Base-by-base conservation (phyloP, 768 basidiomycete genomes). In the Termitomyces sp. region DNA sequence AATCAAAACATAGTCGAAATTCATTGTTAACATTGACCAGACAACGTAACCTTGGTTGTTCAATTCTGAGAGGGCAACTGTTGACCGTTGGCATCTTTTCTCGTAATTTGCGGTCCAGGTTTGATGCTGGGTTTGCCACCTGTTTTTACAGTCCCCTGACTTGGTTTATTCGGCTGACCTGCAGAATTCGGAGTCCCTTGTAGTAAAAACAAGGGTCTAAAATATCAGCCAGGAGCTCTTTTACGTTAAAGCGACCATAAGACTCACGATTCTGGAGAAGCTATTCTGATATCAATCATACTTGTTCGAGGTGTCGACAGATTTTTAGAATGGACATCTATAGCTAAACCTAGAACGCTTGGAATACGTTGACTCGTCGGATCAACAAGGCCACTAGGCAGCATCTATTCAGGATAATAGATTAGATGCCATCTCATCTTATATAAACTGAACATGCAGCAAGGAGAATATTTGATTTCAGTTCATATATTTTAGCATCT, bases 131-230 rank as follows among this genome's bases (percentile, higher is more conserved):
- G n/a, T n/a, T n/a, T n/a, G n/a, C n/a, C n/a, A n/a, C n/a, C n/a
- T n/a, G 5, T 10, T 24, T 22, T 5, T n/a, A n/a, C n/a, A n/a
- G n/a, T n/a, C n/a, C n/a, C n/a, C n/a, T n/a, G n/a, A n/a, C n/a
- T 2, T 4, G 42, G 0, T 4, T 20, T 24, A 5, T n/a, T 48
- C 10, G 29, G 4, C 20, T 48, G 32, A 20, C 32, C 36, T 4
- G 20, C 22, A 32, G 6, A 18, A 9, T 46, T 31, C 22, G 37
- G 9, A 31, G 37, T 24, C 9, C 60, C 60, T n/a, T 56, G 51
- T 22, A 56, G 39, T 42, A n/a, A n/a, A n/a, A n/a, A n/a, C n/a
- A n/a, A 50, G 2, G 56, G 58, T 32, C 61, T 60, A 42, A 48
- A n/a, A n/a, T n/a, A n/a, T n/a, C n/a, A n/a, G n/a, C n/a, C n/a